Base-by-base conservation (phyloP, 257 asterid species). In the Schizonepeta tenuifolia region DNA sequence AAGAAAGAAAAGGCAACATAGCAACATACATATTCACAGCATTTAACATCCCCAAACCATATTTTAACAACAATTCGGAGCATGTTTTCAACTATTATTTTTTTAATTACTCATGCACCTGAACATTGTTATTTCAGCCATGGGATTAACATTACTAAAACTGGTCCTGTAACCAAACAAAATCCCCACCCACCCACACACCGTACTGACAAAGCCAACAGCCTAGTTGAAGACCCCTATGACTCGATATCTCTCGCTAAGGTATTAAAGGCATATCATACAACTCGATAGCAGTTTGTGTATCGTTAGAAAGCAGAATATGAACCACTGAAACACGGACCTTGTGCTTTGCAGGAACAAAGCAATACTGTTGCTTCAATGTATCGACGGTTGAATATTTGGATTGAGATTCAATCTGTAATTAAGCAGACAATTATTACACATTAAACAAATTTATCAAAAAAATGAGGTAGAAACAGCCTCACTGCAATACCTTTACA, bases 341-440 rank as follows among this genome's bases (percentile, higher is more conserved):
- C 97, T 94, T 89, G 82, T 86, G 63, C 79, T 89, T 91, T 41
- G 97, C 97, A 66, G 98, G 97, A 75, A 90, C 78, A 77, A 93
- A 90, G 56, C 83, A 62, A 82, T 82, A 90, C 65, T 90, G 97
- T 68, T 93, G 97, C 82, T 87, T 93, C 65, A 93, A 78, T 1
- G 98, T 91, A 79, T 94, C 97, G 28, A 94, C 99, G 1, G 99
- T 94, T 40, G 99, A 89, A 78, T 91, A 94, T 66, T 94, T 94
- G 8, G 95, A 75, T 53, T 92, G 82, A 72, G 91, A 93, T 89
- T 94, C 98, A 67, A 94, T 90, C 98, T 94, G 84, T 43, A 75
- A 77, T 35, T 58, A 60, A 75, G 53, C 33, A 57, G 14, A 62
- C 57, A 50, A 40, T 7, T 21, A 58, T 70, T 53, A 65, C 70